phyloP scores from a whole-genome alignment of 176 grass and related monocot genomes.

The Lolium rigidum region DNA sequence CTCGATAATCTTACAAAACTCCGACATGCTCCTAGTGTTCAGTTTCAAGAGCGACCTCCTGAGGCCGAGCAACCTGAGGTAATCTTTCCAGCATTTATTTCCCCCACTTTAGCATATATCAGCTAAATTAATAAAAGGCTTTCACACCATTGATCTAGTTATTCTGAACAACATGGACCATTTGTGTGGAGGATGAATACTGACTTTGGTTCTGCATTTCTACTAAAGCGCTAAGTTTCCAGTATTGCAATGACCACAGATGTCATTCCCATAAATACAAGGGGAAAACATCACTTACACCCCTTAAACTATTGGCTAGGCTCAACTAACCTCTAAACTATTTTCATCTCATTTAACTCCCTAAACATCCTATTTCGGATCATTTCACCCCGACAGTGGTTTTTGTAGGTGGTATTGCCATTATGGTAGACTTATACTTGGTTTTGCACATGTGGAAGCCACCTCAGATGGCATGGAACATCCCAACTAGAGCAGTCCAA shows the following conservation, averaged over 20 bases:
- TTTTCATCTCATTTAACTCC: background rate
- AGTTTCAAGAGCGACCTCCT: constrained; percentile 97
- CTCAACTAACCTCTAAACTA: background rate
- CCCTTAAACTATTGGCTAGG: background rate
- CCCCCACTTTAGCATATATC: constrained; percentile 18
- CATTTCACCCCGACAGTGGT: background rate
- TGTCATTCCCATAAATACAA: background rate
- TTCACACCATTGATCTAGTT: background rate
- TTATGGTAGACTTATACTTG: background rate
- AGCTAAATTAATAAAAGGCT: background rate
- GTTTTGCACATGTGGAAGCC: background rate
- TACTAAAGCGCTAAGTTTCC: background rate
- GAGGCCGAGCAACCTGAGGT: constrained; percentile 92
- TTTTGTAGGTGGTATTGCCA: background rate
- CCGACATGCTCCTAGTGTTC: constrained; percentile 90
- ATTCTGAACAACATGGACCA: background rate
- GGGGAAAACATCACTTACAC: background rate
- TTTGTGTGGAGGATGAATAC: background rate
- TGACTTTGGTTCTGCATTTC: background rate
- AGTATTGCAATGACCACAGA: background rate
- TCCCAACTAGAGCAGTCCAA: background rate
- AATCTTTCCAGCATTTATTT: constrained; percentile 15
- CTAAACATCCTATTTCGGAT: background rate
- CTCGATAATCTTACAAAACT: constrained; percentile 94
- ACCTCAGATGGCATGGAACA: background rate